Evolutionary conservation across 2,329 filamentous ascomycete genomes (phyloP).

Genomic region (Claviceps digitariae): DNA sequence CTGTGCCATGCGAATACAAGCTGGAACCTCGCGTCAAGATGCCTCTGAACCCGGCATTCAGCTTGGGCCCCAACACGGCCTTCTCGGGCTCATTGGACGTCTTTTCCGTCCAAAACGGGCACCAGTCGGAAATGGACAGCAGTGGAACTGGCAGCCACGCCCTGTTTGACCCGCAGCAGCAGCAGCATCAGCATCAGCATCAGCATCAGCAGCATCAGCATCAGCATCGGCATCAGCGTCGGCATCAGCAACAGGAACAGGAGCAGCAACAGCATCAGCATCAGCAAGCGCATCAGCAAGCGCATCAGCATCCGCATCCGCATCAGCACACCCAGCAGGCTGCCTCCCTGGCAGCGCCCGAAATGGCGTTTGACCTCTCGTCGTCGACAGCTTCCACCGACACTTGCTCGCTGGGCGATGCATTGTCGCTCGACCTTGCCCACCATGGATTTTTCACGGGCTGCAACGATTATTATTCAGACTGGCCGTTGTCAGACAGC

Average conservation of each 20-base stretch:
- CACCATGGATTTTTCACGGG: background rate
- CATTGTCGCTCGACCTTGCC: background rate
- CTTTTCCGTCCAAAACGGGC: constrained; percentile 2
- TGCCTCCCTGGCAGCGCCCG: background rate
- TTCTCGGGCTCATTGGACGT: constrained; percentile 6
- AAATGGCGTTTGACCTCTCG: constrained; percentile 2
- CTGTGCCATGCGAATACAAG: constrained; percentile 6
- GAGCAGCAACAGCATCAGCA: background rate
- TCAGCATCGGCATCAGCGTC: background rate
- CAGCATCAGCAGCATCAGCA: background rate
- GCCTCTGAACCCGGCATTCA: constrained; percentile 7
- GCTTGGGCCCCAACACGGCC: constrained; percentile 2
- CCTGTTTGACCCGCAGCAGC: background rate
- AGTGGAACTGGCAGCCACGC: background rate
- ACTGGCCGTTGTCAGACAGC: background rate
- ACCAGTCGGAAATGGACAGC: background rate
- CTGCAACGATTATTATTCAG: constrained; percentile 2
- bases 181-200: background rate
- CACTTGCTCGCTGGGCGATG: background rate
- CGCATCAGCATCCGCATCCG: too few species aligned
- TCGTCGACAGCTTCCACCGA: constrained; percentile 1
- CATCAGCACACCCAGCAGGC: background rate
- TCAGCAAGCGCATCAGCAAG: too few species aligned
- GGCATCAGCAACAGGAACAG: background rate
- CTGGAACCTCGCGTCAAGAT: constrained; percentile 6